phyloP scores from a whole-genome alignment of 202 grass and related monocot genomes.

The Zizania palustris region DNA sequence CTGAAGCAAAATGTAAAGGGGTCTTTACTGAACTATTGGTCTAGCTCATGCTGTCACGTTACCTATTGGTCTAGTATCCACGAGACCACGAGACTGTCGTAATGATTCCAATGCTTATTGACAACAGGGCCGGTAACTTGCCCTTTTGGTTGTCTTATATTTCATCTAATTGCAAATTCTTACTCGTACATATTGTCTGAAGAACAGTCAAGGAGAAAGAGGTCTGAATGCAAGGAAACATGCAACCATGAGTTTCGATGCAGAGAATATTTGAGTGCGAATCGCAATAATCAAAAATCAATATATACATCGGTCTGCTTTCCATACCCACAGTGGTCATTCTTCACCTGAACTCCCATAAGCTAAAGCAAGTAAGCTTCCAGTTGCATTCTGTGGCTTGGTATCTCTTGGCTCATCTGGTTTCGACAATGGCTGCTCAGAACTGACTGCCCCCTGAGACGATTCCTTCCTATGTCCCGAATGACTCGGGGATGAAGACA shows the following conservation, averaged over 20 bases:
- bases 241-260: neutral
- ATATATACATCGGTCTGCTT: constrained; percentile 20
- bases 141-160: neutral
- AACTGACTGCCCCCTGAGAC: constrained; percentile 18
- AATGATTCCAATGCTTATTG: too few species aligned
- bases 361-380: constrained; percentile 80
- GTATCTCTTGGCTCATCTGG: constrained; percentile 25
- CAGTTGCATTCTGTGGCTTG: constrained; percentile 29
- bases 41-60: neutral
- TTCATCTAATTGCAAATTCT: neutral
- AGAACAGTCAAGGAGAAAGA: neutral
- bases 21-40: neutral
- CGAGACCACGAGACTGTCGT: neutral
- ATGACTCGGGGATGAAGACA: constrained; percentile 2
- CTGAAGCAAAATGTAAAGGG: constrained; percentile 28
- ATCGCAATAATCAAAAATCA: constrained; percentile 30
- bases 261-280: neutral
- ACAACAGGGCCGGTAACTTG: too few species aligned
- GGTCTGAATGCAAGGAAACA: neutral
- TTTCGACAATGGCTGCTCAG: constrained; percentile 34
- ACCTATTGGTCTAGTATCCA: neutral
- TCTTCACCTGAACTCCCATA: constrained; percentile 90
- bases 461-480: constrained; percentile 31
- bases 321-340: constrained; percentile 30
- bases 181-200: neutral